Base-by-base conservation (phyloP, 2,329 filamentous ascomycete species). In the Aureobasidium musti region DNA sequence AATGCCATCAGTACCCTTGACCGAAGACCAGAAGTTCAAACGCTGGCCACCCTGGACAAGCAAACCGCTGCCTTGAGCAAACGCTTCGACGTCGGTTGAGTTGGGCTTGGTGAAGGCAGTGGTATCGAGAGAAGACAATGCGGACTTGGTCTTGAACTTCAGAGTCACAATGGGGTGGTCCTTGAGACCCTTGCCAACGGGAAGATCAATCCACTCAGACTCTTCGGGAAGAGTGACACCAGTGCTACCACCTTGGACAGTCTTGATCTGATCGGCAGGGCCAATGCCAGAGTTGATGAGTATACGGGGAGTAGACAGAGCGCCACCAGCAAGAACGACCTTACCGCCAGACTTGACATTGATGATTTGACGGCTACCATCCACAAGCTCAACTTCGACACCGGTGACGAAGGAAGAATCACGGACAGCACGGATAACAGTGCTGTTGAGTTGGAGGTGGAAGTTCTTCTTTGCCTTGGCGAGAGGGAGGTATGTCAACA, bases 1-100 rank as follows among this genome's bases (percentile, higher is more conserved):
- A 0, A 80, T 80, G 73, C 82, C 82, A 65, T 86, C 81, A 0
- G 83, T 86, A 7, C 83, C 83, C 69, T 86, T 84, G 26, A 84
- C 77, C 0, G 80, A 82, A 3, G 79, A 76, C 83, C 83, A 86
- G 76, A 86, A 85, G 0, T 79, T 81, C 8, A 80, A 79, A 0
- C 82, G 84, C 68, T 84, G 80, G 5, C 81, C 82, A 0, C 82
- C 84, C 26, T 66, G 52, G 3, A 66, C 64, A 13, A 66, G 54
- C 21, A 60, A 19, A 5, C 64, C 64, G 19, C 35, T 66, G 3
- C 64, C 64, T 41, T 66, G 64, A 13, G 67, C 82, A 84, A 3
- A 83, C 73, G 70, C 85, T 84, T 0, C 83, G 82, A 0, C 84
- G 84, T 14, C 80, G 82, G 23, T 82, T 79, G 14, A 73, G 72